Percentiles rank a stretch among this genome's conserved stretches.
These are phyloP conservation scores for Ophiocordyceps robertsii DNA, from an alignment of 2,329 filamentous ascomycete genomes.

Conservation along the genomic window DNA sequence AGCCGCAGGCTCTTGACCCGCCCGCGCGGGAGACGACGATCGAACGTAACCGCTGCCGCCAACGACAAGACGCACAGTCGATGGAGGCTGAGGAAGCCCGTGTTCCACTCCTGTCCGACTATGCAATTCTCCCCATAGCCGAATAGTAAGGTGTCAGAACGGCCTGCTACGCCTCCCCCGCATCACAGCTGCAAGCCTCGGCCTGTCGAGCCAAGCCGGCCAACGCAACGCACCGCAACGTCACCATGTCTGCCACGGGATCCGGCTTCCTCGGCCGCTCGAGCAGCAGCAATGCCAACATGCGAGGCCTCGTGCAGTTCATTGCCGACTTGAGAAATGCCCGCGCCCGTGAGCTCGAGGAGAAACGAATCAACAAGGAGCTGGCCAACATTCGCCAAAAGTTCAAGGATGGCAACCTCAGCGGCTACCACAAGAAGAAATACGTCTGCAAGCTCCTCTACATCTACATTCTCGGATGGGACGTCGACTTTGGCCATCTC, in stretches of 20 bases:
- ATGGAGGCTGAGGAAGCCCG: conserved; percentile 14
- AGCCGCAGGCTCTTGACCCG: background rate
- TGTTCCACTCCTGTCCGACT: conserved; percentile 12
- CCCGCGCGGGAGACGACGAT: background rate
- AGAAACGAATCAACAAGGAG: conserved; percentile 99
- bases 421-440: conserved; percentile 99
- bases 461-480: conserved; percentile 98
- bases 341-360: conserved; percentile 84
- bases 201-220: conserved; percentile 1
- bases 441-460: conserved; percentile 99
- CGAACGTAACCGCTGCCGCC: background rate
- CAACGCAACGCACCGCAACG: conserved; percentile 5
- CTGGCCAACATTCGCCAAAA: conserved; percentile 96
- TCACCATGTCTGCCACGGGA: conserved; percentile 40
- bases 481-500: conserved; percentile 96
- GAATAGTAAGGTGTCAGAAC: conserved; percentile 6
- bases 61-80: conserved; percentile 3
- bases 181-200: background rate
- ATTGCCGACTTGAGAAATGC: conserved; percentile 95
- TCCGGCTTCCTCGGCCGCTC: conserved; percentile 54
- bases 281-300: conserved; percentile 51
- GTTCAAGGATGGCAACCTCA: conserved; percentile 90
- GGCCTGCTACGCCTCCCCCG: background rate
- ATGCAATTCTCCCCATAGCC: conserved; percentile 17
- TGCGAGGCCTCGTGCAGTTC: conserved; percentile 87